phyloP scores from a whole-genome alignment of 1,284 basidiomycete genomes.

The Sanghuangporus weigelae region DNA sequence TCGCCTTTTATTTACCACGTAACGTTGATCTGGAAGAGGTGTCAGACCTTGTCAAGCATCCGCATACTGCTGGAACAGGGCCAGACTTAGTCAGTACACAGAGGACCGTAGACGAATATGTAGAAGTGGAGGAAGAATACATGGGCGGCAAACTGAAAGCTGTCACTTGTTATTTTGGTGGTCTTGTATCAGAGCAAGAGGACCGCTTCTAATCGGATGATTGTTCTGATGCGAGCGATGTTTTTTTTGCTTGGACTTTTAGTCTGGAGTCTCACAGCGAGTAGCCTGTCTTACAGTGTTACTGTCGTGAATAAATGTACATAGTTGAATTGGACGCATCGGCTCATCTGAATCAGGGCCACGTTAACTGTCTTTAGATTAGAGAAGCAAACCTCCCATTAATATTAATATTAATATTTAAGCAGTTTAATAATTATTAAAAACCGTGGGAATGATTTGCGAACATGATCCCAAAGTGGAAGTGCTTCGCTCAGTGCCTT shows the following conservation, averaged over 20 bases:
- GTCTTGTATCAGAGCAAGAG: conserved; percentile 61
- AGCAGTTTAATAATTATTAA: not conserved
- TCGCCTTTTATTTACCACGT: conserved; percentile 88
- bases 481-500: not conserved
- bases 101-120: conserved; percentile 23
- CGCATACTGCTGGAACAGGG: conserved; percentile 1
- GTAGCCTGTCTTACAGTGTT: too few relatives aligned
- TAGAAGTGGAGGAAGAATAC: conserved; percentile 89
- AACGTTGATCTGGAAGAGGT: conserved; percentile 79
- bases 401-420: too few relatives aligned
- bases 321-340: too few relatives aligned
- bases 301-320: too few relatives aligned
- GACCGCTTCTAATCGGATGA: conserved; percentile 40
- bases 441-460: conserved; percentile 1
- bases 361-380: too few relatives aligned
- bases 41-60: conserved; percentile 40
- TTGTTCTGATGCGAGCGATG: not conserved
- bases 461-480: not conserved
- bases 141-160: conserved; percentile 83
- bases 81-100: conserved; percentile 14
- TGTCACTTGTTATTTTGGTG: conserved; percentile 78
- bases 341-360: too few relatives aligned
- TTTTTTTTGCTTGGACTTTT: too few relatives aligned
- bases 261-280: too few relatives aligned
- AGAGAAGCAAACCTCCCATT: too few relatives aligned